Evolutionary conservation across 208 protist species (phyloP).

Genomic region (Dictyostelium gargantuum): DNA sequence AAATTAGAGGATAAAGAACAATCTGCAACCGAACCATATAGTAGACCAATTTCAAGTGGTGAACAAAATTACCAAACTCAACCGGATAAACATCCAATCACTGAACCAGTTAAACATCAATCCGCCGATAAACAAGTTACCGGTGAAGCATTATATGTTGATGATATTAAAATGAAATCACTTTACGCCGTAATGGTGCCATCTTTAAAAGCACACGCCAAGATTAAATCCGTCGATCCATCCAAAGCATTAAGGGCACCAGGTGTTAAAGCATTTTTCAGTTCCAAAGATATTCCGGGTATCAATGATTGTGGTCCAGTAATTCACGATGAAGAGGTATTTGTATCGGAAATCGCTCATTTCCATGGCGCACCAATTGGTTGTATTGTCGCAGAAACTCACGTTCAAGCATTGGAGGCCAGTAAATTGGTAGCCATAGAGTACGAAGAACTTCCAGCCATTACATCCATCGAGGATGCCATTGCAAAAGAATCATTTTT

Average conservation of each 20-base stretch:
- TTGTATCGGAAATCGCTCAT: conserved; percentile 74
- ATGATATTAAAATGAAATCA: conserved; percentile 74
- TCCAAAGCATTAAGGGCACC: conserved; percentile 12
- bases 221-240: conserved; percentile 14
- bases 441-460: conserved; percentile 71
- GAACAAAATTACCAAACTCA: conserved; percentile 46
- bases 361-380: conserved; percentile 84
- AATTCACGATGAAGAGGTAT: conserved; percentile 85
- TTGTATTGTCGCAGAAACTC: conserved; percentile 83
- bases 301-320: conserved; percentile 75
- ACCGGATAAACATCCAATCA: conserved; percentile 12
- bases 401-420: conserved; percentile 57
- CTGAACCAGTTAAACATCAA: conserved; percentile 67
- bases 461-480: conserved; percentile 82
- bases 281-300: conserved; percentile 76
- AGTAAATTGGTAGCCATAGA: conserved; percentile 73
- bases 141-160: conserved; percentile 88
- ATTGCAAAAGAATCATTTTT: conserved; percentile 63
- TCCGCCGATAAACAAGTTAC: conserved; percentile 84
- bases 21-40: not conserved
- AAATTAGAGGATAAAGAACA: not conserved
- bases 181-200: not conserved
- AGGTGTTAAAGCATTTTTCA: conserved; percentile 78
- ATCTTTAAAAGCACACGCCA: conserved; percentile 24
- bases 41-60: not conserved